These are phyloP conservation scores for Proliferodiscus dingleyae DNA, from an alignment of 2,329 filamentous ascomycete genomes.

Conservation along the genomic window DNA sequence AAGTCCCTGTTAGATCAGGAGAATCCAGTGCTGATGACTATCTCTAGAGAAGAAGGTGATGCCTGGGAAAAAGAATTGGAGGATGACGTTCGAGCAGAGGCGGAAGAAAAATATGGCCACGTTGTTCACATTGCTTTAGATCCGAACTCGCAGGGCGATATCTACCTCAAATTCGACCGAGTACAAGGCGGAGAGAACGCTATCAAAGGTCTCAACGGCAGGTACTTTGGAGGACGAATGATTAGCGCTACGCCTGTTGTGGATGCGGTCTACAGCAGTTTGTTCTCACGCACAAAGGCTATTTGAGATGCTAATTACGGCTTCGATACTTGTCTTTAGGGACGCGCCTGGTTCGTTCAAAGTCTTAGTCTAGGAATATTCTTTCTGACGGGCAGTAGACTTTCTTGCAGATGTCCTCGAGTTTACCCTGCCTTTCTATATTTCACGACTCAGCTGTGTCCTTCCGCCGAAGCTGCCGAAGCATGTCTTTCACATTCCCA, in stretches of 20 bases:
- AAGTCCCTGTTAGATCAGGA: constrained; percentile 41
- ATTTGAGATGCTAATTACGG: constrained; percentile 51
- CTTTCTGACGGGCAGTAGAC: constrained; percentile 4
- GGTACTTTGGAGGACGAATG: constrained; percentile 88
- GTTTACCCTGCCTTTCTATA: constrained; percentile 2
- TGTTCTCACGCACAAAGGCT: constrained; percentile 82
- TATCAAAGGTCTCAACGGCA: constrained; percentile 94
- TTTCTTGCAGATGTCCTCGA: constrained; percentile 9
- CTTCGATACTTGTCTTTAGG: constrained; percentile 24
- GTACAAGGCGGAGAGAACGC: constrained; percentile 94
- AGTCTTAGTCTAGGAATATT: background rate
- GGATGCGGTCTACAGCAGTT: constrained; percentile 96
- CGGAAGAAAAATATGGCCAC: constrained; percentile 90
- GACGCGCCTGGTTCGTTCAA: constrained; percentile 22
- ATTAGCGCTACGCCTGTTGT: constrained; percentile 95
- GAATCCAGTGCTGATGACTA: constrained; percentile 31
- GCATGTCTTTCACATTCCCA: background rate
- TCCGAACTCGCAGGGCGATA: constrained; percentile 88
- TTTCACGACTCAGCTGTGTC: background rate
- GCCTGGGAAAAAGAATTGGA: constrained; percentile 90
- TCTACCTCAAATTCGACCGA: constrained; percentile 97
- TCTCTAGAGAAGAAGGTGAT: constrained; percentile 73
- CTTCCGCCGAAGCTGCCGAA: background rate
- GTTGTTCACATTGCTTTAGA: constrained; percentile 97
- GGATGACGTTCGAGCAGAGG: constrained; percentile 88